phyloP scores from a whole-genome alignment of 768 basidiomycete species.

The Kwoniella bestiolae region DNA sequence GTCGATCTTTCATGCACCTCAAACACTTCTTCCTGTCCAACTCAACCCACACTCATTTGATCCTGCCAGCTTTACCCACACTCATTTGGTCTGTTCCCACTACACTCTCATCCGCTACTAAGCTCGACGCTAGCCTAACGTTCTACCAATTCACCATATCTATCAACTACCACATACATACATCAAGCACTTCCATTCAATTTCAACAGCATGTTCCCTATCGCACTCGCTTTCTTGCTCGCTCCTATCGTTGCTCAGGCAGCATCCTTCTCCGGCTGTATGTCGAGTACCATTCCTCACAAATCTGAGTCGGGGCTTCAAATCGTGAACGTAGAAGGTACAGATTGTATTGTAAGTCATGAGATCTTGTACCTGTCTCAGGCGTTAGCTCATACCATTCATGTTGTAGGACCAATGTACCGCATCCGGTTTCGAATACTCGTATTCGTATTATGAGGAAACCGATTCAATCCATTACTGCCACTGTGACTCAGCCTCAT shows the following conservation, averaged over 20 bases:
- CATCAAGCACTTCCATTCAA: neutral
- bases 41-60: slow-evolving; percentile 12
- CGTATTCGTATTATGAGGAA: slow-evolving; percentile 20
- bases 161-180: neutral
- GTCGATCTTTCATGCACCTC: neutral
- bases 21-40: neutral
- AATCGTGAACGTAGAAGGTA: slow-evolving; percentile 8
- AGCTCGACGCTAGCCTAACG: neutral
- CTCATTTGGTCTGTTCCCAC: neutral
- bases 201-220: neutral
- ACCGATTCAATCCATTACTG: slow-evolving; percentile 22
- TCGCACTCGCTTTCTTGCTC: slow-evolving; percentile 1
- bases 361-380: neutral
- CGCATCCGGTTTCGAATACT: slow-evolving; percentile 20
- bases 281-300: slow-evolving; percentile 8
- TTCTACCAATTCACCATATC: neutral
- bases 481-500: slow-evolving; percentile 2
- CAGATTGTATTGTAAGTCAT: slow-evolving; percentile 12
- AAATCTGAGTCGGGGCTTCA: slow-evolving; percentile 1
- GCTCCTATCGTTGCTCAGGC: slow-evolving; percentile 4
- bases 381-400: neutral
- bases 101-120: neutral
- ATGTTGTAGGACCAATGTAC: slow-evolving; percentile 21
- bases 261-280: slow-evolving; percentile 22
- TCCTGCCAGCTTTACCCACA: slow-evolving; percentile 14